Evolutionary conservation across 2,329 filamentous ascomycete species (phyloP), one percentile per base, ranked within the genome.

Genomic region (Aspergillus sclerotialis): DNA sequence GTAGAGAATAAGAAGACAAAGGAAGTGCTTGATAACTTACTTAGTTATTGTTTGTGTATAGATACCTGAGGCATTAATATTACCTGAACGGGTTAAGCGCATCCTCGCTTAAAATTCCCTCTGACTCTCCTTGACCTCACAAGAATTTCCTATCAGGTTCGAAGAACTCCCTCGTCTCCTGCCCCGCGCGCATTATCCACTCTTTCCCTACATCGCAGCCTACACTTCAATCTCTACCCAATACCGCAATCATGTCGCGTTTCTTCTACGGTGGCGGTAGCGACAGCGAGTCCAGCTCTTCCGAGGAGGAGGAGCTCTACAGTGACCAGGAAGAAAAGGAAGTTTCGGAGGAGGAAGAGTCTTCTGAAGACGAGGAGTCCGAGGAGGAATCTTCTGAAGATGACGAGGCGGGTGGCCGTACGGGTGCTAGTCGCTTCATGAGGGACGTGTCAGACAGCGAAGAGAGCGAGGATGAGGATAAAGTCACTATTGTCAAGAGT

Each of bases 221-320:
- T 44, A 35, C 38, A 28, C 40, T 41, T 43, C 32, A 31, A 32
- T 21, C 43, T 28, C 33, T 30, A 38, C 37, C 38, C 41, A 41
- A 38, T 37, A 32, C 49, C 49, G 50, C 63, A 70, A 84, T 60
- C 44, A 92, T 90, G 84, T 96, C 92, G 76, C 84, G 88, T 72
- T 98, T 96, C 70, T 96, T 96, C 76, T 84, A 87, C 67, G 84
- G 84, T 64, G 84, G 82, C 72, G 89, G 94, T 69, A 95, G 89
- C 79, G 94, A 90, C 59, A 86, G 80, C 74, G 89, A 95, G 69
- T 89, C 79, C 72, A 87, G 86, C 75, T 94, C 87, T 46, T 78
- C 75, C 54, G 90, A 96, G 74, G 89, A 96, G 72, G 83, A 89
- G 68, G 82, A 94, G 68, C 93, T 93, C 79, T 78, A 76, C 52